A percentile compares a stretch with the other conserved stretches of the same genome.
Conservation (phyloP, 1,284 basidiomycete genomes). For the Ceratobasidium papillatum region DNA sequence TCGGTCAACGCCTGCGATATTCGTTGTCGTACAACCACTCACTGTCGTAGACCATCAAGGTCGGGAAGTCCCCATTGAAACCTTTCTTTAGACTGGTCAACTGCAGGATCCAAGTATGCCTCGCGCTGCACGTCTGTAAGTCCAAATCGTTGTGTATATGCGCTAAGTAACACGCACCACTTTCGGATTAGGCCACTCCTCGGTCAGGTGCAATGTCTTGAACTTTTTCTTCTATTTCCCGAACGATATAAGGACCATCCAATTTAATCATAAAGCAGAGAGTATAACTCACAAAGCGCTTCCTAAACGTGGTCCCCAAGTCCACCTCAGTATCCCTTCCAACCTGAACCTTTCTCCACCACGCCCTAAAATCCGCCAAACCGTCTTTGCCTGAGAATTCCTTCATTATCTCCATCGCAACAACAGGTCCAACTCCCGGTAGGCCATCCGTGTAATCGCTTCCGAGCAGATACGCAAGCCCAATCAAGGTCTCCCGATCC, state of each 20-base stretch:
- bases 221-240: conserved; percentile 83
- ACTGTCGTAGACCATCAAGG: conserved; percentile 87
- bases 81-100: conserved; percentile 91
- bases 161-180: conserved; percentile 66
- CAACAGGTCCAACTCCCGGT: conserved; percentile 93
- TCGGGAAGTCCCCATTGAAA: conserved; percentile 99
- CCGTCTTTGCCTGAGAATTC: conserved; percentile 90
- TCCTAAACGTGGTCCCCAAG: conserved; percentile 77
- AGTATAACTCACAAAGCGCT: conserved; percentile 75
- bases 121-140: conserved; percentile 67
- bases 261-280: neutral
- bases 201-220: conserved; percentile 80
- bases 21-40: conserved; percentile 49
- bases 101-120: conserved; percentile 90
- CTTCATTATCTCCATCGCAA: conserved; percentile 92
- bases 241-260: neutral
- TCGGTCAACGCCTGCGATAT: neutral
- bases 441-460: conserved; percentile 98
- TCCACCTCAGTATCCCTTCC: conserved; percentile 83
- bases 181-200: conserved; percentile 88
- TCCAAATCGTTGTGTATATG: neutral
- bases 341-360: conserved; percentile 96
- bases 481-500: conserved; percentile 85
- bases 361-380: conserved; percentile 85
- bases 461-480: conserved; percentile 91